Conservation (phyloP, 164 flowering plant species). For the Vitis rupestris region DNA sequence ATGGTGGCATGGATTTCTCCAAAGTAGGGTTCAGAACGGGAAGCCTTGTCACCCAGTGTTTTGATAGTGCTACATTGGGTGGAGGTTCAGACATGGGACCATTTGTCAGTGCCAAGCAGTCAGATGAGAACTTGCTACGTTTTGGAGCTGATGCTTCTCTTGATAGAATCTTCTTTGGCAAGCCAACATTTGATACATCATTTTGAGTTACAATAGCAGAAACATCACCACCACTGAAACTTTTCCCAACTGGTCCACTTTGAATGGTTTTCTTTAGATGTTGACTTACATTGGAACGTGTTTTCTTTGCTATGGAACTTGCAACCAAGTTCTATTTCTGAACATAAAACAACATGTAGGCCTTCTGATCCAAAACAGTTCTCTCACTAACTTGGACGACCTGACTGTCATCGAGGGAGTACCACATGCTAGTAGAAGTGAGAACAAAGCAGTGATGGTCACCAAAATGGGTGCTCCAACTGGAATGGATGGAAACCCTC, state of each 20-base stretch:
- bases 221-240: background rate
- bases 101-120: constrained; percentile 2
- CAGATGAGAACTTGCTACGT: constrained; percentile 5
- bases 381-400: constrained; percentile 75
- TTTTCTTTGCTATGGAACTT: constrained; percentile 22
- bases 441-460: constrained; percentile 90
- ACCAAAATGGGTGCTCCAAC: constrained; percentile 87
- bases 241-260: constrained; percentile 17
- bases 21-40: constrained; percentile 3
- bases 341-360: constrained; percentile 94
- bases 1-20: constrained; percentile 4
- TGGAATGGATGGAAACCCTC: constrained; percentile 89
- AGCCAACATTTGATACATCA: constrained; percentile 8
- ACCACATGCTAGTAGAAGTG: constrained; percentile 91
- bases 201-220: constrained; percentile 14
- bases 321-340: constrained; percentile 36
- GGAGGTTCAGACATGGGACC: constrained; percentile 13
- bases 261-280: constrained; percentile 21
- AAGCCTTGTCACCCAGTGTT: constrained; percentile 9
- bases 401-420: constrained; percentile 92
- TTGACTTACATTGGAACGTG: constrained; percentile 10
- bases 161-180: constrained; percentile 7
- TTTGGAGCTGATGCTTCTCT: constrained; percentile 24
- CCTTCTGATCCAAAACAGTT: constrained; percentile 79
- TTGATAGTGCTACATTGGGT: constrained; percentile 1